Conservation (phyloP, 768 basidiomycete species). For the Pleurotus citrinopileatus region DNA sequence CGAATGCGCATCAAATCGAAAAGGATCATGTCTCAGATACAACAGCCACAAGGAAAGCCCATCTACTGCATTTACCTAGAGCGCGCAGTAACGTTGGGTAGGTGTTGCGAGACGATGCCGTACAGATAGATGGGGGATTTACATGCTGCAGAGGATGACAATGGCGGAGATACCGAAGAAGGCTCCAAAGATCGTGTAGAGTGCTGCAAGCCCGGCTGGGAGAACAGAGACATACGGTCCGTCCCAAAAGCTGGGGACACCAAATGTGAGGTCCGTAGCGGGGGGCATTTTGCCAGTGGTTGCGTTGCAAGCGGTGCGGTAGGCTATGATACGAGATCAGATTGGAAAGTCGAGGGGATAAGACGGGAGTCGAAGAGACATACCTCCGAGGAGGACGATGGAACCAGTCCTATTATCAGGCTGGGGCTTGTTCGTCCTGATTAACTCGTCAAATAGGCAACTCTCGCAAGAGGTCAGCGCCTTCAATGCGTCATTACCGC, state of each 20-base stretch:
- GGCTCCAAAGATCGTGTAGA: conserved; percentile 40
- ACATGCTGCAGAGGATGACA: conserved; percentile 54
- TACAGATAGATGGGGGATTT: conserved; percentile 4
- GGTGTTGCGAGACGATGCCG: neutral
- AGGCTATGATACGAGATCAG: conserved; percentile 38
- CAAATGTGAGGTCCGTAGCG: conserved; percentile 36
- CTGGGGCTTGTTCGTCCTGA: conserved; percentile 43
- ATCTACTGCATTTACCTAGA: neutral
- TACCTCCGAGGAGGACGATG: conserved; percentile 55
- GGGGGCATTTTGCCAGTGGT: conserved; percentile 35
- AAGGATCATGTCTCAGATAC: neutral
- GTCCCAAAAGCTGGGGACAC: conserved; percentile 53
- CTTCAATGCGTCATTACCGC: conserved; percentile 38
- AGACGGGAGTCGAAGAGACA: too few relatives aligned
- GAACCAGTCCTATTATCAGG: conserved; percentile 59
- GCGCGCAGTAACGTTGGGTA: neutral
- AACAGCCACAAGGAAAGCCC: neutral
- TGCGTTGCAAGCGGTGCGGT: conserved; percentile 42
- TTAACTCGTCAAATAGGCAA: conserved; percentile 60
- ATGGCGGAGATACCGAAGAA: conserved; percentile 50
- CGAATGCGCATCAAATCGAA: neutral
- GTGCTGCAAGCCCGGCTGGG: conserved; percentile 36
- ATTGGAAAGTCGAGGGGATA: too few relatives aligned
- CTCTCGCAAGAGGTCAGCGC: conserved; percentile 55
- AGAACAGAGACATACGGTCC: conserved; percentile 50